Evolutionary conservation across 192 early-diverging fungal species (phyloP), one percentile per base, ranked within the genome.

Genomic region (Coemansia sp.): DNA sequence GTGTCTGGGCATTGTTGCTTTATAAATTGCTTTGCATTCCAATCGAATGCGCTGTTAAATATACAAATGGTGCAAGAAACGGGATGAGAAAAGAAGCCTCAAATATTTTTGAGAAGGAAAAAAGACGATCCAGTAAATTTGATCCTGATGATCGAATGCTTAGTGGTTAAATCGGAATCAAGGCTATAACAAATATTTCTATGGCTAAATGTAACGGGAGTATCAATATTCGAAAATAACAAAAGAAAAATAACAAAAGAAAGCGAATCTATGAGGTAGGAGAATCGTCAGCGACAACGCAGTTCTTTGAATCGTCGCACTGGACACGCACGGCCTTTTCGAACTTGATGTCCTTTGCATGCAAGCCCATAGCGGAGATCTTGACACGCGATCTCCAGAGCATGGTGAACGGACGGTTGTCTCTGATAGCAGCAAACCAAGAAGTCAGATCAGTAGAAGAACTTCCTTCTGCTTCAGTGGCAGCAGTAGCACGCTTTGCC

Each of bases 341-440:
- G 61, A 78, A 78, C 59, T 33, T 55, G 58, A 78, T 48, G 33
- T 78, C 44, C 25, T 48, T 68, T 11, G 75, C 57, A 42, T 72
- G 75, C 45, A 78, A 34, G 9, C 75, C 75, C 55, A 78, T 56
- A 14, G 69, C 75, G 0, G 75, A 68, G 20, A 72, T 57, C 28
- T 57, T 60, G 45, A 72, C 75, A 14, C 47, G 57, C 36, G 75
- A 78, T 40, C 50, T 59, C 75, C 75, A 78, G 52, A 67, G 61
- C 75, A 78, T 78, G 1, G 75, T 72, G 31, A 78, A 71, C 28
- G 68, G 48, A 17, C 61, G 42, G 52, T 68, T 68, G 4, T 42
- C 53, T 57, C 60, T 61, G 61, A 78, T 72, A 0, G 69, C 61
- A 6, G 52, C 65, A 61, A 78, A 78, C 75, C 75, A 78, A 54